Evolutionary conservation across 495 filamentous ascomycete genomes (phyloP), one percentile per base, ranked within the genome.

Genomic region (Daldinia vernicosa): DNA sequence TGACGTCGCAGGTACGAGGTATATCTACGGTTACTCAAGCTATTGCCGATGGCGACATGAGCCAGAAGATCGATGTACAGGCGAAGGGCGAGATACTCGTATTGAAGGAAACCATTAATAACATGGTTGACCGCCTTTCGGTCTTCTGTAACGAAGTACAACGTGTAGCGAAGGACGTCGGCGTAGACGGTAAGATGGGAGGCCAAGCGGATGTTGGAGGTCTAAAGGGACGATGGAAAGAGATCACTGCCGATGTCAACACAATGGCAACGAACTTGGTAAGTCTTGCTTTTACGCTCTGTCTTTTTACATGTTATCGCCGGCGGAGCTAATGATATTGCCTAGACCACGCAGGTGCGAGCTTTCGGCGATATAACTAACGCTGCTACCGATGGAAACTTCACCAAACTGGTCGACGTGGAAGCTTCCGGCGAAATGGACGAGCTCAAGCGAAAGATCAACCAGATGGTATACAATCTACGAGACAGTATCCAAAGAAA

Each of bases 361-460:
- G 95, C 95, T 22, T 99, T 99, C 76, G 95, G 93, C 61, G 96
- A 98, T 74, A 98, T 99, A 65, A 98, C 95, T 19, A 96, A 97
- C 80, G 93, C 95, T 11, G 95, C 95, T 33, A 97, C 93, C 51
- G 94, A 97, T 72, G 95, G 95, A 62, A 93, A 99, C 80, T 98
- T 99, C 80, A 95, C 93, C 30, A 94, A 97, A 74, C 87, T 96
- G 47, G 96, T 99, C 72, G 97, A 94, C n/a, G 95, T 99, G 51
- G 95, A 97, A 77, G 96, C 95, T 27, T 97, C 95, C 6, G 95
- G 95, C 66, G 95, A 99, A 80, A 98, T 99, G 95, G 96, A 98
- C 81, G 95, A 98, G 74, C 85, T 99, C 76, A 99, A 99, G 82
- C 89, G 93, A 59, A 98, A 98, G 84, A 99, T 99, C 85, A 99